Conservation (phyloP, 129 eudicot genomes). For the Mikania micrantha region DNA sequence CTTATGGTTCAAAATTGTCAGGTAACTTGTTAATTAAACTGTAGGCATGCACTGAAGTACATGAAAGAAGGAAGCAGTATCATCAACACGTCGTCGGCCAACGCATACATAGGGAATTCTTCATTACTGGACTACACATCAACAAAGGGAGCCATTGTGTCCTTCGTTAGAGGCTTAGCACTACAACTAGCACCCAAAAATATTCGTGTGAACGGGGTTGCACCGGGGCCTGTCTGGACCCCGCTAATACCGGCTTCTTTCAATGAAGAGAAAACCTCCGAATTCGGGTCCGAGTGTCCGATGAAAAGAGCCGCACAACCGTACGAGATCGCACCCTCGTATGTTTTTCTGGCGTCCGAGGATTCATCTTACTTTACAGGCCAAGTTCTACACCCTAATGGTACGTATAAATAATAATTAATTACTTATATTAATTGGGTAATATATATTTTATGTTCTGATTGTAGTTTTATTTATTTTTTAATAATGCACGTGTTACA, state of each 20-base stretch:
- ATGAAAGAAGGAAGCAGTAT: too few relatives aligned
- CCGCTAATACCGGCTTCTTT: conserved; percentile 77
- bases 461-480: background rate
- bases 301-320: conserved; percentile 88
- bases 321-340: conserved; percentile 54
- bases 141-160: conserved; percentile 80
- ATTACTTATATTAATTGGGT: background rate
- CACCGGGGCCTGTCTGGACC: conserved; percentile 92
- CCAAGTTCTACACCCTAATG: too few relatives aligned
- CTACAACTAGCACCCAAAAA: conserved; percentile 58
- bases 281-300: conserved; percentile 61
- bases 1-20: too few relatives aligned
- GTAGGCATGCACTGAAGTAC: too few relatives aligned
- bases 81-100: too few relatives aligned
- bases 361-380: too few relatives aligned
- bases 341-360: conserved; percentile 65
- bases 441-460: background rate
- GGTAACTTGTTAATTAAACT: too few relatives aligned
- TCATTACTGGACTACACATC: too few relatives aligned
- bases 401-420: conserved; percentile 31
- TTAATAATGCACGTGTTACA: conserved; percentile 3
- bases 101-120: too few relatives aligned
- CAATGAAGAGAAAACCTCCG: conserved; percentile 36
- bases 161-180: conserved; percentile 67
- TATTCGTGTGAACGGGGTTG: too few relatives aligned